Percentiles rank a stretch among this genome's conserved stretches.
phyloP scores from a whole-genome alignment of 345 rosid genomes.

The Zanthoxylum bungeanum region DNA sequence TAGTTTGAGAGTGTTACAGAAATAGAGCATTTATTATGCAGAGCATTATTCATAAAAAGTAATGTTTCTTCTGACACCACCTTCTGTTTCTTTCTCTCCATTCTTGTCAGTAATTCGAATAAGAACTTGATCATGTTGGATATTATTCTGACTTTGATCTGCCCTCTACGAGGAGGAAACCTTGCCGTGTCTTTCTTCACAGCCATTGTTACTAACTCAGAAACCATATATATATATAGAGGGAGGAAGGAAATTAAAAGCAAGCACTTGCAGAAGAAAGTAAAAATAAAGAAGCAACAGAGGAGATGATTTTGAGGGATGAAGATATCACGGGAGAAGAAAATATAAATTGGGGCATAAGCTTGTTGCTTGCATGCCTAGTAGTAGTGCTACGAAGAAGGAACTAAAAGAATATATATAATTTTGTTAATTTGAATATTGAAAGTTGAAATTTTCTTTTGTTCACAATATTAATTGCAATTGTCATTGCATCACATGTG shows the following conservation, averaged over 20 bases:
- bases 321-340: neutral
- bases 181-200: slow-evolving; percentile 1
- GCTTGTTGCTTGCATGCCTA: neutral
- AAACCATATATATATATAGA: too few relatives aligned
- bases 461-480: neutral
- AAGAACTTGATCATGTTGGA: slow-evolving; percentile 14
- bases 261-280: neutral
- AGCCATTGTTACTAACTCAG: slow-evolving; percentile 3
- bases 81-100: slow-evolving; percentile 11
- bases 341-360: neutral
- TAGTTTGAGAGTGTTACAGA: too few relatives aligned
- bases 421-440: neutral
- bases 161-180: slow-evolving; percentile 39
- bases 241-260: neutral
- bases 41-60: neutral
- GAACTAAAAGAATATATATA: neutral
- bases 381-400: neutral
- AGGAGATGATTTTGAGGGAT: neutral
- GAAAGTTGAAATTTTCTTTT: neutral
- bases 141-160: slow-evolving; percentile 22
- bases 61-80: neutral
- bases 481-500: too few relatives aligned
- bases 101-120: neutral
- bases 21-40: too few relatives aligned
- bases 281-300: neutral